phyloP scores from a whole-genome alignment of 768 basidiomycete species.

The Hirschioporus abietinus region DNA sequence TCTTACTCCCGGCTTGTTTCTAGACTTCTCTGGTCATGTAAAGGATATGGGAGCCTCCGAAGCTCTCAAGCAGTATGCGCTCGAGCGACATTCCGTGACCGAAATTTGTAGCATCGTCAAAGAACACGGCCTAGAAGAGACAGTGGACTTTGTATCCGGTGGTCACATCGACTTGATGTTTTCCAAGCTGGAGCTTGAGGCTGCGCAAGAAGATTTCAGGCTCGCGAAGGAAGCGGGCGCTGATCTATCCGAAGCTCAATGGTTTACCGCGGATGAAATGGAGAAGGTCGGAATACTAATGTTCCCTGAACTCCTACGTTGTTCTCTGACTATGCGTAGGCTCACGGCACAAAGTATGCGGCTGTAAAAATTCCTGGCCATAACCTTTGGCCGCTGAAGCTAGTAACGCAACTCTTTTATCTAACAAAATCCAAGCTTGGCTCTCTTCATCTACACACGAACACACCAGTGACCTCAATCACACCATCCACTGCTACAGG shows the following conservation, averaged over 20 bases:
- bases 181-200: slow-evolving; percentile 37
- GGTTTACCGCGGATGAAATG: slow-evolving; percentile 44
- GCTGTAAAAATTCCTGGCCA: slow-evolving; percentile 46
- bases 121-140: slow-evolving; percentile 33
- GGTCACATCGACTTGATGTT: slow-evolving; percentile 47
- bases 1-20: slow-evolving; percentile 47
- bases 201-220: slow-evolving; percentile 39
- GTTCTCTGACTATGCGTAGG: slow-evolving; percentile 17
- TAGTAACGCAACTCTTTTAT: slow-evolving; percentile 63
- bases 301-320: neutral
- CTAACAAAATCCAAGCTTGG: slow-evolving; percentile 28
- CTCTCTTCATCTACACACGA: slow-evolving; percentile 59
- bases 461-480: slow-evolving; percentile 55
- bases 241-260: slow-evolving; percentile 37
- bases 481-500: slow-evolving; percentile 24
- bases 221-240: slow-evolving; percentile 51
- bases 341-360: slow-evolving; percentile 45
- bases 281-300: slow-evolving; percentile 31
- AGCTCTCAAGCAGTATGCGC: slow-evolving; percentile 42
- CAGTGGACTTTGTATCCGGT: slow-evolving; percentile 59
- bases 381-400: slow-evolving; percentile 78
- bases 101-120: slow-evolving; percentile 47
- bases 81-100: slow-evolving; percentile 54
- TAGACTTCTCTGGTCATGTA: slow-evolving; percentile 36
- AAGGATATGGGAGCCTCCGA: slow-evolving; percentile 45